Conservation (phyloP, 2,329 filamentous ascomycete genomes). For the Colletotrichum sp. region DNA sequence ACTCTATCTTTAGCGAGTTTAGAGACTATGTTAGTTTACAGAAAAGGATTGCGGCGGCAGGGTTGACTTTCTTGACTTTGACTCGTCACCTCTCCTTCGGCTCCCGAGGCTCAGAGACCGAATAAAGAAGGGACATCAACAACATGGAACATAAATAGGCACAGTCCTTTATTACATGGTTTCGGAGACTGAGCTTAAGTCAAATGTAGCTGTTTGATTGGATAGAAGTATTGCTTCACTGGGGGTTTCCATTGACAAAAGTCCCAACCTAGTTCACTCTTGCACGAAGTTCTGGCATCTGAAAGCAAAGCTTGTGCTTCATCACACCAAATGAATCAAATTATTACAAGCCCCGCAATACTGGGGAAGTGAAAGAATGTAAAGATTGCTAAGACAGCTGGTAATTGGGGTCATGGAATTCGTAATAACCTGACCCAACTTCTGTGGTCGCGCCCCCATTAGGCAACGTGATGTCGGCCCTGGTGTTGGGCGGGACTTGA, state of each 20-base stretch:
- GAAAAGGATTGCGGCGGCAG: neutral
- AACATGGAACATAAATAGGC: neutral
- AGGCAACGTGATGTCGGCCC: conserved; percentile 10
- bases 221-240: neutral
- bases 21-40: neutral
- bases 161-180: neutral
- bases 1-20: neutral
- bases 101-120: neutral
- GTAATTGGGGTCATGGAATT: conserved; percentile 9
- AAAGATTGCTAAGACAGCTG: neutral
- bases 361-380: neutral
- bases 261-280: neutral
- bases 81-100: neutral
- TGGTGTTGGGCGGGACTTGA: conserved; percentile 8
- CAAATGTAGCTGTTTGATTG: neutral
- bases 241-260: neutral
- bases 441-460: neutral
- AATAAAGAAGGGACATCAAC: neutral
- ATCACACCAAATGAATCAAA: neutral
- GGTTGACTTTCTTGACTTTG: neutral
- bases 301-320: neutral
- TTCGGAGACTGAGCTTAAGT: neutral
- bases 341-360: neutral
- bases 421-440: conserved; percentile 12
- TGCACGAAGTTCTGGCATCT: neutral